phyloP scores from a whole-genome alignment of 352 stramenopile genomes.

The Phytophthora citrophthora region DNA sequence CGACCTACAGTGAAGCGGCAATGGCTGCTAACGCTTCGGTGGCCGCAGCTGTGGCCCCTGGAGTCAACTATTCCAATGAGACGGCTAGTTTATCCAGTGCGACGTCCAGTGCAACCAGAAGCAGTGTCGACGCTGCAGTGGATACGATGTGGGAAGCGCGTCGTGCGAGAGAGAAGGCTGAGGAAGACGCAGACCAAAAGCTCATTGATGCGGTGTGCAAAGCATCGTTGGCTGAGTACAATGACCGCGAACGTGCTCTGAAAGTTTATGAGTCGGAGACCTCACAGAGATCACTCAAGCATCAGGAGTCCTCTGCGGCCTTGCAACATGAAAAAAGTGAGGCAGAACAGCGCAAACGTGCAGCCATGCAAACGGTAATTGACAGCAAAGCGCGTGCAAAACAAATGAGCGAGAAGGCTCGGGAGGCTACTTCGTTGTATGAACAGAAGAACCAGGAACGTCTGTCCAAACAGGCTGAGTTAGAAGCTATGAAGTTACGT shows the following conservation, averaged over 20 bases:
- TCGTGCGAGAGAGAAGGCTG: slow-evolving; percentile 51
- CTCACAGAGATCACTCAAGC: slow-evolving; percentile 33
- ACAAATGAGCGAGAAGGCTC: slow-evolving; percentile 68
- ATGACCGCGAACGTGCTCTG: slow-evolving; percentile 67
- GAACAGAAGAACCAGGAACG: slow-evolving; percentile 65
- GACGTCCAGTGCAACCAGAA: slow-evolving; percentile 28
- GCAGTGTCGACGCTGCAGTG: slow-evolving; percentile 44
- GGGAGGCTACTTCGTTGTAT: slow-evolving; percentile 62
- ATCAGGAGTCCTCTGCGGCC: slow-evolving; percentile 38
- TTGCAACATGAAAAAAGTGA: slow-evolving; percentile 51
- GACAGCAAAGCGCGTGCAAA: slow-evolving; percentile 69
- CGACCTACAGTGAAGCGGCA: slow-evolving; percentile 16
- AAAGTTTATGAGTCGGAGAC: slow-evolving; percentile 58
- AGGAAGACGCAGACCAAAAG: slow-evolving; percentile 72
- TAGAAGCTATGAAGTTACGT: slow-evolving; percentile 50
- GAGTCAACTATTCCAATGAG: slow-evolving; percentile 3
- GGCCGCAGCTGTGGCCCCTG: slow-evolving; percentile 10
- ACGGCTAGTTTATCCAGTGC: slow-evolving; percentile 20
- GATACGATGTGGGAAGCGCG: slow-evolving; percentile 75
- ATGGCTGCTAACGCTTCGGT: slow-evolving; percentile 34
- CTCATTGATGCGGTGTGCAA: slow-evolving; percentile 81
- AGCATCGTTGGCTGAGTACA: slow-evolving; percentile 78
- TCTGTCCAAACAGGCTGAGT: slow-evolving; percentile 55
- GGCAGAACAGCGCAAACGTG: slow-evolving; percentile 65
- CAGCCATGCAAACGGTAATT: slow-evolving; percentile 79